These are phyloP conservation scores for Neurospora cerealis DNA, from an alignment of 495 filamentous ascomycete species.

Conservation along the genomic window DNA sequence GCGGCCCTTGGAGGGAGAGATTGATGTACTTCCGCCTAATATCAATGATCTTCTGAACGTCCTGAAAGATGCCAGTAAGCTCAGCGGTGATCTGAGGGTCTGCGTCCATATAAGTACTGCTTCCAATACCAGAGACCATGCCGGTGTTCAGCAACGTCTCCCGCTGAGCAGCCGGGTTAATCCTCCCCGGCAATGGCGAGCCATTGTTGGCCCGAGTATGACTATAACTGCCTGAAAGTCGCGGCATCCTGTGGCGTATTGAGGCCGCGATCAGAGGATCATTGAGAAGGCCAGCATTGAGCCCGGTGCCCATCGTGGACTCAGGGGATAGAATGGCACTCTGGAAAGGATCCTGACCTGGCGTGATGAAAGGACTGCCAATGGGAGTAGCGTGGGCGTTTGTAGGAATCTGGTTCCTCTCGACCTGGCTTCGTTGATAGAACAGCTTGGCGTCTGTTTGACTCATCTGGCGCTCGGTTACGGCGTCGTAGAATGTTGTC, in stretches of 20 bases:
- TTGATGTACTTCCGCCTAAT: conserved; percentile 82
- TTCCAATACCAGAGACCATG: conserved; percentile 20
- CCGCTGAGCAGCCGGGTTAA: conserved; percentile 16
- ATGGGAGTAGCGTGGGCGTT: conserved; percentile 34
- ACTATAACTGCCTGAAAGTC: conserved; percentile 7
- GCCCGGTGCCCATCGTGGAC: not conserved
- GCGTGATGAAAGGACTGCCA: conserved; percentile 40
- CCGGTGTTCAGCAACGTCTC: conserved; percentile 20
- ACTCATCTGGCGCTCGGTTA: conserved; percentile 82
- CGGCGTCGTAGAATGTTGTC: conserved; percentile 76
- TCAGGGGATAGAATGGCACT: conserved; percentile 10
- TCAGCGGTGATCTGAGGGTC: conserved; percentile 71
- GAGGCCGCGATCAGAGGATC: not conserved
- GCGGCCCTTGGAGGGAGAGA: conserved; percentile 70
- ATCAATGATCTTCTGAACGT: conserved; percentile 74
- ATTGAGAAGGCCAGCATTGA: conserved; percentile 6
- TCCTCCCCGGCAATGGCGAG: conserved; percentile 21
- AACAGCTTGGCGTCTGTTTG: conserved; percentile 90
- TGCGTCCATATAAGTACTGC: conserved; percentile 40
- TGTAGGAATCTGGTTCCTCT: conserved; percentile 40
- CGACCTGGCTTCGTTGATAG: conserved; percentile 79
- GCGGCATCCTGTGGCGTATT: not conserved
- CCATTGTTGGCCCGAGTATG: conserved; percentile 3
- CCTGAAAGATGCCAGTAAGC: conserved; percentile 72
- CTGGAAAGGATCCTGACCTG: conserved; percentile 12